Conservation (phyloP, 2,329 filamentous ascomycete species). For the Dactylellina drechsleri region DNA sequence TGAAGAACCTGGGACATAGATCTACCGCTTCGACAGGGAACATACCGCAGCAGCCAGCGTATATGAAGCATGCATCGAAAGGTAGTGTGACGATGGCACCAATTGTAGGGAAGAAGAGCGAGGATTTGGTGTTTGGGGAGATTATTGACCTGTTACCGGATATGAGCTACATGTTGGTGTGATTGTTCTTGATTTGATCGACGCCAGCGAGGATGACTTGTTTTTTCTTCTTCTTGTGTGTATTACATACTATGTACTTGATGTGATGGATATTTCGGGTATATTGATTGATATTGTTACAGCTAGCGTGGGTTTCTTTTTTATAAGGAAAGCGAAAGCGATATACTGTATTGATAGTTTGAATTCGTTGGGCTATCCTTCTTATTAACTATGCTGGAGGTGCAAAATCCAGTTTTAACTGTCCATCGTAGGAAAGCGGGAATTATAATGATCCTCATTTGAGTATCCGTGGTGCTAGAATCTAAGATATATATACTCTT, state of each 20-base stretch:
- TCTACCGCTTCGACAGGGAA: constrained; percentile 36
- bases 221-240: constrained; percentile 25
- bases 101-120: constrained; percentile 46
- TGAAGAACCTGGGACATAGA: constrained; percentile 23
- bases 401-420: too few relatives aligned
- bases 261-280: background rate
- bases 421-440: too few relatives aligned
- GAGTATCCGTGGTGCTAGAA: too few relatives aligned
- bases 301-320: background rate
- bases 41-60: constrained; percentile 12
- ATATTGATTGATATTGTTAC: constrained; percentile 16
- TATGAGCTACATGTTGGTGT: constrained; percentile 50
- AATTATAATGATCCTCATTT: too few relatives aligned
- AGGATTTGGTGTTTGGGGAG: constrained; percentile 34
- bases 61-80: constrained; percentile 20
- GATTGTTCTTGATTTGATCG: constrained; percentile 7
- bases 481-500: background rate
- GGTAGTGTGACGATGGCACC: constrained; percentile 45
- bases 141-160: constrained; percentile 49
- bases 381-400: too few relatives aligned
- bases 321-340: background rate
- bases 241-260: constrained; percentile 26
- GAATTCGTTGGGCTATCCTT: too few relatives aligned
- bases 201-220: background rate
- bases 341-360: too few relatives aligned